Base-by-base conservation (phyloP, 2,329 filamentous ascomycete genomes). In the Colletotrichum orbiculare region DNA sequence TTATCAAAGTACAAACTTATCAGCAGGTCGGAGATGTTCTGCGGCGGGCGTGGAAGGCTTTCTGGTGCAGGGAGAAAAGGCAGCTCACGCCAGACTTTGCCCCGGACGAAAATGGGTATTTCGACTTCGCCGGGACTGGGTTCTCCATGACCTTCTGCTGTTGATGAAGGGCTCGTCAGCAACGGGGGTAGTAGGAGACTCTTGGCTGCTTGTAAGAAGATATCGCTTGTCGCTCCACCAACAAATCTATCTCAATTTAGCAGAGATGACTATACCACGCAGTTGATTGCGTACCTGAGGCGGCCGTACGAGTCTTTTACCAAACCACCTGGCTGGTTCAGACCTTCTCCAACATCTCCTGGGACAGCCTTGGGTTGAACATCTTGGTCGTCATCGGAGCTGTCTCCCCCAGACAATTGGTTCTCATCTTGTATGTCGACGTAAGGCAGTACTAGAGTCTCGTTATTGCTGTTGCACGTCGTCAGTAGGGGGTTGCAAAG, bases 1-100 rank as follows among this genome's bases (percentile, higher is more conserved):
- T 73, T 68, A 54, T 73, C 72, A 47, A 73, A 74, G 47, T 72
- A 74, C 25, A 73, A 59, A 7, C 66, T 65, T n/a, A 72, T 62
- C 15, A 74, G 69, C 15, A 73, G 54, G 56, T 75, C 72, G 1
- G 72, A 68, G 15, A 73, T 55, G 42, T 74, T 74, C 42, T 71
- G 68, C 5, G 73, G 72, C 12, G 73, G 73, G 4, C 69, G 68
- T 2, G 67, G 38, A 1, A 75, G 68, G 25, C 71, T 66, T 6
- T 74, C 70, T 2, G 72, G 68, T 17, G 65, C 67, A 2, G 73
- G 73, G 1, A 75, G 61, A 49, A 67, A 71, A 2, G 73, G 73
- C 4, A 74, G 52, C 25, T 71, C 68, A 2, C 69, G 73, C 73
- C 72, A 75, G 3, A 64, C 49, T 39, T 68, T 64, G 1, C 72